Evolutionary conservation across 75 land plant species (phyloP), one percentile per base, ranked within the genome.

Genomic region (Adiantum capillusveneris): DNA sequence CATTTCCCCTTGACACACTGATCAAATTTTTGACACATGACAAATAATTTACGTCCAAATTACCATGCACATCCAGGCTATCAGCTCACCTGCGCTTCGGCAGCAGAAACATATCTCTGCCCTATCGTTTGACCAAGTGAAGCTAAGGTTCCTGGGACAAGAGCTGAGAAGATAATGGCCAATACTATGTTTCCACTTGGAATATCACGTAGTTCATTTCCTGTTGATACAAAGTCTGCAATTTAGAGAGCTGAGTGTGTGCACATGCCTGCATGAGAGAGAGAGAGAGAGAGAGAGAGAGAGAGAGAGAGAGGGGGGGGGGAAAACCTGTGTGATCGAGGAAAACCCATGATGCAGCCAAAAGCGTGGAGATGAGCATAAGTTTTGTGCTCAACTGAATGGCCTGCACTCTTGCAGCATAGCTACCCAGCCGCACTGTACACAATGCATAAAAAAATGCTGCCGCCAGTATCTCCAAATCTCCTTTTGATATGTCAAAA

Each of bases 141-240:
- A 26, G 69, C 69, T 49, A 66, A 25, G 39, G 69, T 66, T 29
- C 69, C 63, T 11, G 69, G 69, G 30, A 66, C 60, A 58, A 58
- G 53, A 20, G 69, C 69, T 48, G 48, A 48, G 44, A 46, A 66
- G 0, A 59, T 29, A 20, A 60, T 37, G 13, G 69, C 63, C 21
- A 42, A 63, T 14, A 48, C 3, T 34, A 34, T 34, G 9, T 3
- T 3, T 34, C 7, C 37, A 34, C 37, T 34, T 3, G 37, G 37
- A 34, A 5, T n/a, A n/a, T n/a, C n/a, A n/a, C n/a, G n/a, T n/a
- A n/a, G n/a, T n/a, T n/a, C n/a, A n/a, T n/a, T n/a, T n/a, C n/a
- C 42, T 39, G 42, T 39, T 9, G 42, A 39, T 39, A n/a, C n/a
- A n/a, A n/a, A n/a, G n/a, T n/a, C n/a, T n/a, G n/a, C n/a, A n/a